Percentiles rank a stretch among this genome's conserved stretches.
phyloP scores from a whole-genome alignment of 768 basidiomycete genomes.

The Lactifluus subvellereus region DNA sequence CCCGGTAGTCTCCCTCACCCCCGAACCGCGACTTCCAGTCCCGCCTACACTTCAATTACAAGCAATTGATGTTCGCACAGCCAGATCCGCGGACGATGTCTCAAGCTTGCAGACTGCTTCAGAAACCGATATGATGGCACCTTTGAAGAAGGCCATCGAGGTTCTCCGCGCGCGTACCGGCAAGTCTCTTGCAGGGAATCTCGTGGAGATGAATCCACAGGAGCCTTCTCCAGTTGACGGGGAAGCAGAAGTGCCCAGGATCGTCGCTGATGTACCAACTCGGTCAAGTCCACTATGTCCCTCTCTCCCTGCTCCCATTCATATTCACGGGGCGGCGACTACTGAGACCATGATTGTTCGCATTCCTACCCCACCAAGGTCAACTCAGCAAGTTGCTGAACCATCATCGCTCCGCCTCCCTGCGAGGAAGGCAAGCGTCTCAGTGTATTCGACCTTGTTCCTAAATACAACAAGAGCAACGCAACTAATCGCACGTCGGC shows the following conservation, averaged over 20 bases:
- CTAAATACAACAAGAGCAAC: slow-evolving; percentile 34
- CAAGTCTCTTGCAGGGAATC: slow-evolving; percentile 55
- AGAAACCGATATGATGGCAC: slow-evolving; percentile 52
- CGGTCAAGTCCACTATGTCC: neutral
- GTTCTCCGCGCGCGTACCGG: slow-evolving; percentile 54
- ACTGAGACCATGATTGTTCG: neutral
- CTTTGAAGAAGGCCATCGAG: slow-evolving; percentile 67
- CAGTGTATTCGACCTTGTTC: slow-evolving; percentile 56
- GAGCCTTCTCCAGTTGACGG: neutral
- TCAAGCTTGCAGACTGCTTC: neutral
- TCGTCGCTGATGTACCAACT: slow-evolving; percentile 51
- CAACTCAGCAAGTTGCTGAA: neutral
- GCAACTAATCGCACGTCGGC: slow-evolving; percentile 24
- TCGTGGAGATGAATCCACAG: neutral
- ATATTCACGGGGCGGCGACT: neutral
- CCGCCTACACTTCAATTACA: neutral
- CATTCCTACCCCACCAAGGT: neutral
- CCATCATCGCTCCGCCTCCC: neutral
- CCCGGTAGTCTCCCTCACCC: slow-evolving; percentile 13
- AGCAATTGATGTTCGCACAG: neutral
- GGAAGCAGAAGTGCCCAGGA: slow-evolving; percentile 36
- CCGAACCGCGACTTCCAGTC: neutral
- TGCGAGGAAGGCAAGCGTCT: slow-evolving; percentile 35
- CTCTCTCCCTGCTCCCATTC: slow-evolving; percentile 10
- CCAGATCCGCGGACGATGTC: slow-evolving; percentile 12